Evolutionary conservation across 208 protist genomes (phyloP), one percentile per base, ranked within the genome.

Genomic region (Leishmania gerbilli): DNA sequence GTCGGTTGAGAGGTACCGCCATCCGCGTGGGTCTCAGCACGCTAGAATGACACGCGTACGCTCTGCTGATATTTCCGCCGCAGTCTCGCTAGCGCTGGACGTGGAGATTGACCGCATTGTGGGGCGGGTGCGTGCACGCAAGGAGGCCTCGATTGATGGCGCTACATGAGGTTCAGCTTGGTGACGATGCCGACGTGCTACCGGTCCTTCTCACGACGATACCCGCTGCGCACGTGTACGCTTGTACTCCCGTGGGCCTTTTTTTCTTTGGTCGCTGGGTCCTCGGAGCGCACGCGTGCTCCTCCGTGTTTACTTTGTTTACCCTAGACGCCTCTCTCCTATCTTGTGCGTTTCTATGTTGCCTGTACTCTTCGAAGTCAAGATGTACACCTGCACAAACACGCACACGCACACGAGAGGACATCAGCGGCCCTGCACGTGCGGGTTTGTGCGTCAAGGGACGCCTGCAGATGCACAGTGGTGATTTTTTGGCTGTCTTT

Each of bases 91-190:
- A 15, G 47, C 64, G 9, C 53, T 79, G 49, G 74, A 79, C 31
- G 5, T 9, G 9, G 74, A 74, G 27, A 83, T 83, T 21, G 74
- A 78, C 42, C 72, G 62, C 17, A 78, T 83, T 56, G 74, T 79
- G 1, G 49, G 65, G 3, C 72, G 79, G 9, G 34, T 83, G 19
- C 72, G 71, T 3, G 65, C 62, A 67, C 71, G 64, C 13, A 34
- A 40, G 24, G 40, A 47, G 60, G 71, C 42, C 42, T 6, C 34
- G 24, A n/a, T 9, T 42, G 11, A 55, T 56, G 53, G 49, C 31
- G 49, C 21, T 27, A 4, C 45, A 51, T 64, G 37, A 79, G 56
- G 27, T 4, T 21, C n/a, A 27, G 8, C 27, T 40, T 67, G 7
- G 74, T 19, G 34, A 42, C 47, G 27, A 24, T 21, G 21, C 13